Conservation (phyloP, 176 grass and related monocot species). For the Oryza longistaminata region DNA sequence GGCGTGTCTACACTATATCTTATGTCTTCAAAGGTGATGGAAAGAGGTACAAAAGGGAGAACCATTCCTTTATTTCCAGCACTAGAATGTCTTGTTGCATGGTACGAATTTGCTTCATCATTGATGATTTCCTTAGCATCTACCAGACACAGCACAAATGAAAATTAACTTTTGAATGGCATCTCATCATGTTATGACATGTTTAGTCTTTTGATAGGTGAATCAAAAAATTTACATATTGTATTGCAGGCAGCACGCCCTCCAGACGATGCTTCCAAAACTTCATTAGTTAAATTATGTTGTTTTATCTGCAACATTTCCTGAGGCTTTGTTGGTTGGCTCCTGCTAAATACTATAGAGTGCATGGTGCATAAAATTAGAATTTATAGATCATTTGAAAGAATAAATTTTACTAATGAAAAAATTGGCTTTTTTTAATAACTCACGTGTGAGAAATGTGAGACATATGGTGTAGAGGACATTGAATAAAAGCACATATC, state of each 20-base stretch:
- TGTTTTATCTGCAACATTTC: slow-evolving; percentile 64
- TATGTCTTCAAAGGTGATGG: slow-evolving; percentile 66
- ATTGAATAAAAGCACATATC: slow-evolving; percentile 79
- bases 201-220: not conserved
- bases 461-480: slow-evolving; percentile 69
- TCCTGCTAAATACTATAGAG: slow-evolving; percentile 58
- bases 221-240: slow-evolving; percentile 39
- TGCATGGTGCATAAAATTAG: not conserved
- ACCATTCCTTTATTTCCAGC: slow-evolving; percentile 77
- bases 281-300: slow-evolving; percentile 64
- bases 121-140: slow-evolving; percentile 33
- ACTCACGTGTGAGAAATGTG: slow-evolving; percentile 70
- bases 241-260: slow-evolving; percentile 20
- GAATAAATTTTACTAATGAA: not conserved
- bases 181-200: not conserved
- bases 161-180: not conserved
- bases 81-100: slow-evolving; percentile 37
- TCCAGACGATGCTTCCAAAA: slow-evolving; percentile 37
- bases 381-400: not conserved
- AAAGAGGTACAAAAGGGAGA: slow-evolving; percentile 77
- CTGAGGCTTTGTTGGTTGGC: slow-evolving; percentile 63
- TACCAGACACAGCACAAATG: slow-evolving; percentile 28
- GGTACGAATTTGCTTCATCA: slow-evolving; percentile 31
- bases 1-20: slow-evolving; percentile 85
- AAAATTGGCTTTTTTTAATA: not conserved